Percentiles rank a stretch among this genome's conserved stretches.
Conservation (phyloP, 768 basidiomycete genomes). For the Termitomyces sp. region DNA sequence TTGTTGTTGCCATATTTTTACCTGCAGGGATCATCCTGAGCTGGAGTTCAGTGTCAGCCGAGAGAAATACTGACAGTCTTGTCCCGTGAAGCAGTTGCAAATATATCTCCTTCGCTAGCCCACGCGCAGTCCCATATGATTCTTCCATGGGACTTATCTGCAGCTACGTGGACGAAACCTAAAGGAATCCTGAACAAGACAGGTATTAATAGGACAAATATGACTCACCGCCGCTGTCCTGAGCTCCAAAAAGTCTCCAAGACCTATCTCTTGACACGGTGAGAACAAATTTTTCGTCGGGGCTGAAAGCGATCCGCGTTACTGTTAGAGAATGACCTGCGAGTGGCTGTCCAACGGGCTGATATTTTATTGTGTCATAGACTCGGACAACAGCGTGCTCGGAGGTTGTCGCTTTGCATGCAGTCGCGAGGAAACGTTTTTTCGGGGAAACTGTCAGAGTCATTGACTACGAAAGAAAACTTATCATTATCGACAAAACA, state of each 20-base stretch:
- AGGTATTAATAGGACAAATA: not conserved
- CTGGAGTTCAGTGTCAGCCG: not conserved
- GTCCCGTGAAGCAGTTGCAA: slow-evolving; percentile 93
- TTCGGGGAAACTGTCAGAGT: slow-evolving; percentile 72
- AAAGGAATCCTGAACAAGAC: not conserved
- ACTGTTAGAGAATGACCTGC: slow-evolving; percentile 86
- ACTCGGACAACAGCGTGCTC: slow-evolving; percentile 90
- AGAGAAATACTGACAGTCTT: slow-evolving; percentile 63
- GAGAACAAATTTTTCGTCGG: slow-evolving; percentile 71
- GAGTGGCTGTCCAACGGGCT: slow-evolving; percentile 65
- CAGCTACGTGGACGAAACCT: slow-evolving; percentile 61
- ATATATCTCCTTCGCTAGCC: slow-evolving; percentile 69
- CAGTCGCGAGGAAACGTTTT: slow-evolving; percentile 72
- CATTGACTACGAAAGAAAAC: slow-evolving; percentile 54
- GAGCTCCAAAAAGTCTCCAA: slow-evolving; percentile 74
- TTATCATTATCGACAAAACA: slow-evolving; percentile 1
- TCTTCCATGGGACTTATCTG: slow-evolving; percentile 81
- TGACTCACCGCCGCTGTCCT: slow-evolving; percentile 36
- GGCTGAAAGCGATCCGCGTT: slow-evolving; percentile 87
- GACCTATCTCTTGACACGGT: slow-evolving; percentile 90
- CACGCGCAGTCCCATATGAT: slow-evolving; percentile 98
- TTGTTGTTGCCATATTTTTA: slow-evolving; percentile 71
- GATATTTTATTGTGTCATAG: slow-evolving; percentile 69
- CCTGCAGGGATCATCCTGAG: slow-evolving; percentile 35
- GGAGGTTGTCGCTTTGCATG: slow-evolving; percentile 82